These are phyloP conservation scores for Fusarium sp. DNA, from an alignment of 2,329 filamentous ascomycete species.

Conservation along the genomic window DNA sequence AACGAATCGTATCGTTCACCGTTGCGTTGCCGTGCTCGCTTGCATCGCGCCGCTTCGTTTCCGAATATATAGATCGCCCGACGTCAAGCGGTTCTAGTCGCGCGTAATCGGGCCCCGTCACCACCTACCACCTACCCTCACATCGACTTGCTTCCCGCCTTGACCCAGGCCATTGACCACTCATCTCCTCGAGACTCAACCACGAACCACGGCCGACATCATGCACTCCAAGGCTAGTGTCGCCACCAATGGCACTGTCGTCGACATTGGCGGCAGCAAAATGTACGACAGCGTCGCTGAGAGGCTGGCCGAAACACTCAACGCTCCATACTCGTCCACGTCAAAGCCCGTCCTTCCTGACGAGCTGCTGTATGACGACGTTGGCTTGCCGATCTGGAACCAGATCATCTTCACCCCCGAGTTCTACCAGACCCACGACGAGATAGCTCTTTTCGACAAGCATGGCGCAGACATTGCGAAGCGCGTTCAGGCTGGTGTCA, in stretches of 20 bases:
- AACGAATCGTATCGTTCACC: constrained; percentile 7
- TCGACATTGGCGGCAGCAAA: constrained; percentile 55
- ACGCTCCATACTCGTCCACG: constrained; percentile 35
- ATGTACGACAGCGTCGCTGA: constrained; percentile 48
- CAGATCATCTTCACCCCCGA: constrained; percentile 55
- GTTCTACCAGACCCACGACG: constrained; percentile 58
- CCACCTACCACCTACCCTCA: constrained; percentile 9
- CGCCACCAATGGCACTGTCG: constrained; percentile 49
- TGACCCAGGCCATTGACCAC: constrained; percentile 8
- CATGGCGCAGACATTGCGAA: constrained; percentile 52
- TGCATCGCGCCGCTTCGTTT: constrained; percentile 7
- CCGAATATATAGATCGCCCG: constrained; percentile 1
- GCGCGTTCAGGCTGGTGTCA: constrained; percentile 46
- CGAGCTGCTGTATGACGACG: constrained; percentile 55
- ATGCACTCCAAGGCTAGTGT: constrained; percentile 31
- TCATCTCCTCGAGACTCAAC: background rate
- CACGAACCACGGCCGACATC: constrained; percentile 4
- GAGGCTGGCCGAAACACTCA: constrained; percentile 45
- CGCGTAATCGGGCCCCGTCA: constrained; percentile 8
- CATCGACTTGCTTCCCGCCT: constrained; percentile 12
- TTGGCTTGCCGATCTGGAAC: constrained; percentile 56
- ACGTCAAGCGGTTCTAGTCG: constrained; percentile 18
- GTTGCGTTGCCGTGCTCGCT: constrained; percentile 13
- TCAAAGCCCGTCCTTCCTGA: constrained; percentile 52
- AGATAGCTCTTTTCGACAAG: constrained; percentile 52